Evolutionary conservation across 805 yeast species (phyloP).

Genomic region (Schwanniomyces polymorphus): DNA sequence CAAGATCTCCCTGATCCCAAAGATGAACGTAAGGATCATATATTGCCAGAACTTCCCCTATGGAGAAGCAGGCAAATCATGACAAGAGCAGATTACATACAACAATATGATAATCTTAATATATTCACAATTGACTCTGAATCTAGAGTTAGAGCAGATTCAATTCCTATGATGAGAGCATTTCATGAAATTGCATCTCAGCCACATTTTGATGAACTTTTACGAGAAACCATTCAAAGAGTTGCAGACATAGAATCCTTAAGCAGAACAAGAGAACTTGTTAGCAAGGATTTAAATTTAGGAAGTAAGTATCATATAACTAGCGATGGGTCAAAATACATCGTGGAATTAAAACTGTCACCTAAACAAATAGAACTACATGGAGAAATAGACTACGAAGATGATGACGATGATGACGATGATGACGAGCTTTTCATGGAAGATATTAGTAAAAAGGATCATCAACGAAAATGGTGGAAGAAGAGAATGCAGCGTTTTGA

Average conservation of each 20-base stretch:
- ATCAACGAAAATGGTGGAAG: conserved; percentile 54
- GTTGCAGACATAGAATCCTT: conserved; percentile 75
- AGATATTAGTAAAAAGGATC: conserved; percentile 52
- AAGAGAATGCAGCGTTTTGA: conserved; percentile 40
- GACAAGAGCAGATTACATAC: conserved; percentile 83
- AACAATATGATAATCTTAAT: conserved; percentile 70
- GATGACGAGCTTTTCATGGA: conserved; percentile 54
- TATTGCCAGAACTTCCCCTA: conserved; percentile 70
- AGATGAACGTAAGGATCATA: conserved; percentile 39
- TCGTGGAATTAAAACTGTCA: conserved; percentile 14
- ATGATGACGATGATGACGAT: conserved; percentile 13
- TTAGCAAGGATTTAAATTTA: conserved; percentile 63
- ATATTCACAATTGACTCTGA: conserved; percentile 77
- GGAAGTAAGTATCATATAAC: conserved; percentile 47
- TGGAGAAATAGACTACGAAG: conserved; percentile 14
- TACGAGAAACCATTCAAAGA: conserved; percentile 64
- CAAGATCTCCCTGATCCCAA: conserved; percentile 35
- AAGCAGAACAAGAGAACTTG: conserved; percentile 74
- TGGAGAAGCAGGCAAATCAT: conserved; percentile 85
- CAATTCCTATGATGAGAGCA: conserved; percentile 88
- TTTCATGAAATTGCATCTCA: conserved; percentile 73
- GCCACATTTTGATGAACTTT: conserved; percentile 67
- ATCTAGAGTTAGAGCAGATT: conserved; percentile 74
- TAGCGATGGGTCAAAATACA: conserved; percentile 6
- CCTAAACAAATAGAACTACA: conserved; percentile 17